phyloP scores from a whole-genome alignment of 768 basidiomycete genomes.

The Epithele typhae region DNA sequence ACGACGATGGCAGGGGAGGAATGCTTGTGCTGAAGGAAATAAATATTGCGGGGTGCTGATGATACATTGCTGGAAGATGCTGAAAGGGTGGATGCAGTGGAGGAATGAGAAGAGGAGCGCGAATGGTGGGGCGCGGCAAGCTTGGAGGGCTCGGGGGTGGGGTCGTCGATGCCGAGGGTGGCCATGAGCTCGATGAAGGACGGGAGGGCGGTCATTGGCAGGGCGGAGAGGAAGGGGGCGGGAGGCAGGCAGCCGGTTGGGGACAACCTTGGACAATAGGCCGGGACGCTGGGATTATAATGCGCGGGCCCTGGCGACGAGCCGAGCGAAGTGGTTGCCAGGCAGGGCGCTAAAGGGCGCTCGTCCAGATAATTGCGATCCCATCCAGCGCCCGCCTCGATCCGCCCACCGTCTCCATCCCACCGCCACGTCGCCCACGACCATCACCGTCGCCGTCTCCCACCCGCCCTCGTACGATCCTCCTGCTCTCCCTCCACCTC shows the following conservation, averaged over 20 bases:
- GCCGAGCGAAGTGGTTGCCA: constrained; percentile 27
- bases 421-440: too few species aligned
- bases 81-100: constrained; percentile 21
- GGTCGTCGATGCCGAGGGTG: constrained; percentile 68
- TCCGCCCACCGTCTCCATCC: too few species aligned
- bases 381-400: constrained; percentile 9
- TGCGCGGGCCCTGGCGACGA: constrained; percentile 22
- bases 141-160: constrained; percentile 18
- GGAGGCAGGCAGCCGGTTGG: constrained; percentile 5
- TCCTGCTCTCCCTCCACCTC: too few species aligned
- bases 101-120: constrained; percentile 38
- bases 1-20: constrained; percentile 25
- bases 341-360: too few species aligned
- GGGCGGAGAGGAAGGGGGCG: constrained; percentile 19
- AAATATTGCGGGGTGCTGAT: constrained; percentile 18
- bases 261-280: constrained; percentile 12
- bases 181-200: constrained; percentile 88
- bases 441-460: too few species aligned
- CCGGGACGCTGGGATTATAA: constrained; percentile 13
- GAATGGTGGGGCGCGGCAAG: constrained; percentile 25
- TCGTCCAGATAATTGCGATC: too few species aligned
- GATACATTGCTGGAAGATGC: constrained; percentile 21
- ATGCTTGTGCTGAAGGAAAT: constrained; percentile 14
- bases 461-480: too few species aligned
- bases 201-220: constrained; percentile 78